Evolutionary conservation across 129 eudicot genomes (phyloP).

Genomic region (Chrysanthemum seticuspe): DNA sequence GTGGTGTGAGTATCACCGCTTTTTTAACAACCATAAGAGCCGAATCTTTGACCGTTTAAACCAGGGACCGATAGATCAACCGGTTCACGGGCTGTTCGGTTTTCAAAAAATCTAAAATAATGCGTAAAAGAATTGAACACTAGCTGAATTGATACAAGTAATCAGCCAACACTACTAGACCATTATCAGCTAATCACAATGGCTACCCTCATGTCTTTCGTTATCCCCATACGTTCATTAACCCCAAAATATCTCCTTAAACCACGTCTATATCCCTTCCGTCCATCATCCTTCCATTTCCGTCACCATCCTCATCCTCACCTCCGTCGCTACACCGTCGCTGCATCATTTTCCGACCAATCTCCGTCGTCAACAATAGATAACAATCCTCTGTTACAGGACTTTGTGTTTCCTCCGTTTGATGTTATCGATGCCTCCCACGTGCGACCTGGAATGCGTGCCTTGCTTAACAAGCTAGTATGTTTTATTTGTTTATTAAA

Average conservation of each 20-base stretch:
- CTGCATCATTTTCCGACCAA: slow-evolving; percentile 5
- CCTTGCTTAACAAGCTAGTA: slow-evolving; percentile 73
- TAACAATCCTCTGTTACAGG: slow-evolving; percentile 64
- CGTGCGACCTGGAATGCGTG: slow-evolving; percentile 94
- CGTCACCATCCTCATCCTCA: neutral
- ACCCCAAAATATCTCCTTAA: neutral
- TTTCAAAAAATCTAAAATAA: neutral
- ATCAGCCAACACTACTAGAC: neutral
- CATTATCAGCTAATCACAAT: neutral
- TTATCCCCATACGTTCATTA: neutral
- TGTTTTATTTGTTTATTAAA: neutral
- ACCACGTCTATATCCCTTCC: neutral
- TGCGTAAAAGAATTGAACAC: neutral
- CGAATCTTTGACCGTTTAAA: too few species aligned
- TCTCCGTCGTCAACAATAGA: neutral
- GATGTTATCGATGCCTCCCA: slow-evolving; percentile 70
- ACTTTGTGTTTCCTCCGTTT: slow-evolving; percentile 84
- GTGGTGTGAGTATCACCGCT: too few species aligned
- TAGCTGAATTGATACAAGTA: neutral
- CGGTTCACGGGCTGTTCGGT: too few species aligned
- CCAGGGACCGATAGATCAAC: too few species aligned
- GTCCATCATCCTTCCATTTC: neutral
- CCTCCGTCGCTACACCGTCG: neutral
- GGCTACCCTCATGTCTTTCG: neutral
- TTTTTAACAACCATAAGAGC: too few species aligned